phyloP scores from a whole-genome alignment of 169 alveolate species.

The Plasmodium yoelii region DNA sequence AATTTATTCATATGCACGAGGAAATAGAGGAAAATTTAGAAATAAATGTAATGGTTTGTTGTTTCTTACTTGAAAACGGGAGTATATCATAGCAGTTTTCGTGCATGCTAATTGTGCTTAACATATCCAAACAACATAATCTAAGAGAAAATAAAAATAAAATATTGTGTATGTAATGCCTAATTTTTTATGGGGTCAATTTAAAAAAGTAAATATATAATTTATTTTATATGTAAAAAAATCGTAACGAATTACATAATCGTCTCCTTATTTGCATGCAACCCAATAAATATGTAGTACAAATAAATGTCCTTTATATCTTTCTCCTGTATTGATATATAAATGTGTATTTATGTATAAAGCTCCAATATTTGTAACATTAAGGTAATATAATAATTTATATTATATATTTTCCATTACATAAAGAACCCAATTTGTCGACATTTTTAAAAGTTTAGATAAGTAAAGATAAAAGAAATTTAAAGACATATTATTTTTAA shows the following conservation, averaged over 20 bases:
- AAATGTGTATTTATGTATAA: background rate
- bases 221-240: background rate
- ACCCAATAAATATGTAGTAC: slow-evolving; percentile 57
- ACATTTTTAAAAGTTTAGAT: slow-evolving; percentile 24
- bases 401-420: slow-evolving; percentile 12
- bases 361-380: too few relatives aligned
- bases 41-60: background rate
- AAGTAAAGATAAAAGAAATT: slow-evolving; percentile 62
- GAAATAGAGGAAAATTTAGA: background rate
- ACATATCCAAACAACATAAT: slow-evolving; percentile 19
- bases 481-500: slow-evolving; percentile 48
- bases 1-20: background rate
- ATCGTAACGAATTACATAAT: slow-evolving; percentile 26
- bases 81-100: slow-evolving; percentile 32
- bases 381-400: background rate
- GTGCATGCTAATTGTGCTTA: slow-evolving; percentile 36
- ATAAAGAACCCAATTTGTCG: slow-evolving; percentile 5
- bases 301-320: slow-evolving; percentile 60
- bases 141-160: slow-evolving; percentile 9
- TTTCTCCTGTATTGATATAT: slow-evolving; percentile 27
- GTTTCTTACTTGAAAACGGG: slow-evolving; percentile 24
- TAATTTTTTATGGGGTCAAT: too few relatives aligned
- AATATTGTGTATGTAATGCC: background rate
- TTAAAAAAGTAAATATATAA: too few relatives aligned
- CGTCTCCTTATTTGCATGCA: slow-evolving; percentile 41